Evolutionary conservation across 805 yeast species (phyloP).

Genomic region (Wickerhamiella hasegawae): DNA sequence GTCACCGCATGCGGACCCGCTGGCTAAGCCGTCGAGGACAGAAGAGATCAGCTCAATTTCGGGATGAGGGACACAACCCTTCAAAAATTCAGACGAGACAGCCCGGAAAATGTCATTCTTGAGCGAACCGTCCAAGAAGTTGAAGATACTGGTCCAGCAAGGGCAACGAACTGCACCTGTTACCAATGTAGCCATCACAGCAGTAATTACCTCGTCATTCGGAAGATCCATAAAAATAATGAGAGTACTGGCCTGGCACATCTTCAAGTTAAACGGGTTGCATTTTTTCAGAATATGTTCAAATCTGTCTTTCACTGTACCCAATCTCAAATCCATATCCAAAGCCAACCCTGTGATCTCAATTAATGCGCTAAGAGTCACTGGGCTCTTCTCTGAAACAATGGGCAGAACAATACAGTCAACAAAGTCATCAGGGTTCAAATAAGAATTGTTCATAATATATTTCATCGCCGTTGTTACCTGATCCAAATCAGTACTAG

Average conservation of each 20-base stretch:
- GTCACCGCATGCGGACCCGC: no score
- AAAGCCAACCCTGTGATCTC: neutral
- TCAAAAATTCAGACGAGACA: slow-evolving; percentile 1
- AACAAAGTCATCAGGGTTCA: neutral
- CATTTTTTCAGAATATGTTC: slow-evolving; percentile 1
- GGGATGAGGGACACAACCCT: slow-evolving; percentile 4
- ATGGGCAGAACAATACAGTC: neutral
- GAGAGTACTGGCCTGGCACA: slow-evolving; percentile 2
- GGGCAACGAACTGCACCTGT: neutral
- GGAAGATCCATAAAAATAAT: neutral
- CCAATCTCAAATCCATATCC: neutral
- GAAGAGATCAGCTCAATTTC: slow-evolving; percentile 1
- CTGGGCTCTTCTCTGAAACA: neutral
- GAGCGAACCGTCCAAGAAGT: neutral
- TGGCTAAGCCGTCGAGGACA: no score
- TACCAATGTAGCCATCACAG: neutral
- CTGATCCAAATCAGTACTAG: neutral
- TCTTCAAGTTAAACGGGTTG: slow-evolving; percentile 3
- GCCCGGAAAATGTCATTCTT: slow-evolving; percentile 1
- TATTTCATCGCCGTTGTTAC: neutral
- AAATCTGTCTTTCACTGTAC: neutral
- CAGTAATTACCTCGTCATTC: neutral
- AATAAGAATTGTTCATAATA: neutral
- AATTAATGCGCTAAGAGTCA: neutral
- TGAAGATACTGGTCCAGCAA: slow-evolving; percentile 1